Evolutionary conservation across 1,284 basidiomycete species (phyloP), one percentile per base, ranked within the genome.

Genomic region (Trichosporon sp.): DNA sequence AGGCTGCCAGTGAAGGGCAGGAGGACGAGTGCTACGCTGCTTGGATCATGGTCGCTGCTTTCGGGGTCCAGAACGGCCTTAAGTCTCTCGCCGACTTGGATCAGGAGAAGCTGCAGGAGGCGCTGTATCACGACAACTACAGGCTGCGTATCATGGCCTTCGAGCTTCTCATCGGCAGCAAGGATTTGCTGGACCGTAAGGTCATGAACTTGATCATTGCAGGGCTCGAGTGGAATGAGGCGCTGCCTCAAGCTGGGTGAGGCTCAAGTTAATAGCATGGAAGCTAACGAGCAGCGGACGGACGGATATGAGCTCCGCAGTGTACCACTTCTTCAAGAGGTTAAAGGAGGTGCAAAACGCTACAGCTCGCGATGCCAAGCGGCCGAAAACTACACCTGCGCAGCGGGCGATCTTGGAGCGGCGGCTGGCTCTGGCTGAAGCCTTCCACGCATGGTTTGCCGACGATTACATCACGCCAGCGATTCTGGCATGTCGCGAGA

Each of bases 21-120:
- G 31, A 32, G n/a, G 71, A 67, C 26, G 26, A 72, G 3, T 65
- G 71, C 12, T 78, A 80, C 56, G 68, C 77, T 1, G 71, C 78
- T 0, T 83, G 82, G 82, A 74, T 81, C 16, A 71, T 78, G 1
- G 74, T 80, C 0, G 81, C 82, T 1, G 76, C 80, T 1, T 67
- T 78, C 10, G 79, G 80, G 5, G 76, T 83, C 4, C 74, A 76
- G 26, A 68, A 68, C 2, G 77, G 76, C 1, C 66, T 73, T 0
- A 32, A 79, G 2, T 66, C 65, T 2, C 71, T 82, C 10, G 54
- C 56, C 1, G 74, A 76, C 3, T 68, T 83, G 3, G 76, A 77
- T 2, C 35, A 7, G 8, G 54, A 68, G 16, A 70, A 75, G 11
- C 61, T 82, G 21, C 59, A 74, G 21, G 73, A 77, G 54, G 81